Base-by-base conservation (phyloP, 1,284 basidiomycete species). In the Ustilago trichophora region DNA sequence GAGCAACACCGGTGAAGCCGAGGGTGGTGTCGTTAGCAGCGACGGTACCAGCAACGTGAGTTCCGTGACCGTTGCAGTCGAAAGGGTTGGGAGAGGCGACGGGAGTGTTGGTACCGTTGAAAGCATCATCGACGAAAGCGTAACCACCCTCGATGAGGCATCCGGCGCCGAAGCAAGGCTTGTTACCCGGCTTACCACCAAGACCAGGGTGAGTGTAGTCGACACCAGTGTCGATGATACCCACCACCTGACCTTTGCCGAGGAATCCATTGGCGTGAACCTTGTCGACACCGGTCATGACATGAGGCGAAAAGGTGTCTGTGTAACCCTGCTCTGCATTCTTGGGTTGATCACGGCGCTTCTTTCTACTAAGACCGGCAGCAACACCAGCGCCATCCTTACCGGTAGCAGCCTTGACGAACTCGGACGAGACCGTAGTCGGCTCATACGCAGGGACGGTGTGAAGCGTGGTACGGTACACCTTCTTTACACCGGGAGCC, bases 31-130 rank as follows among this genome's bases (percentile, higher is more conserved):
- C 85, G 59, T 87, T 82, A 25, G 87, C 87, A 15, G 85, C 88
- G 44, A 90, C 86, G 68, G 88, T 88, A 45, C 88, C 88, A 41
- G 85, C 85, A 26, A 88, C 86, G 74, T 88, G 86, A 2, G 88
- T 88, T 13, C 88, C 73, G 55, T 75, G 74, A 18, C 68, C 67
- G 27, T 73, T 77, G 48, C 81, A 85, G 38, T 80, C 71, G 46
- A 82, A 78, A 27, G 83, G 83, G 51, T 83, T 82, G n/a, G 55
- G 50, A 52, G 81, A 81, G 5, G 83, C 80, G 8, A 78, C 69
- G 24, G 82, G 82, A 13, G 56, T 60, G 45, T 65, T 63, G 50
- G 53, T 62, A 11, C 82, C 83, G 50, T 80, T 72, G 49, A 80
- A 84, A 19, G 68, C 49, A 65, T 83, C 83, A 18, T 82, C 73